These are phyloP conservation scores for Eruca vesicaria DNA, from an alignment of 441 rosid genomes.

Conservation along the genomic window DNA sequence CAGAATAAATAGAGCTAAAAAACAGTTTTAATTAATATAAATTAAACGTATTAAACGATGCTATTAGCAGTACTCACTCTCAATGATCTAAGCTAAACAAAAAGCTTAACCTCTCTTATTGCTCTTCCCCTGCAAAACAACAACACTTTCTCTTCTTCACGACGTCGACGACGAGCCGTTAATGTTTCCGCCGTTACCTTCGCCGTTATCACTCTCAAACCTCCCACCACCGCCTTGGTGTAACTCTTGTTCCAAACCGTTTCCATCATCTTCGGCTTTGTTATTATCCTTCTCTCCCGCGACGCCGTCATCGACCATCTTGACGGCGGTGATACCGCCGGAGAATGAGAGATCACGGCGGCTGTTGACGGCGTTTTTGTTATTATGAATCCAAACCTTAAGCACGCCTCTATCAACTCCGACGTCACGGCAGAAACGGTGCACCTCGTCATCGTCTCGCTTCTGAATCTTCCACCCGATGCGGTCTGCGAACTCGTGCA, in stretches of 20 bases:
- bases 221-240: constrained; percentile 30
- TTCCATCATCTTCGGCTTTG: not conserved
- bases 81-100: constrained; percentile 44
- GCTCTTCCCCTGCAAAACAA: constrained; percentile 36
- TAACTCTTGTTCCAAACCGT: not conserved
- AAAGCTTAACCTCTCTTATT: constrained; percentile 29
- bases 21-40: not conserved
- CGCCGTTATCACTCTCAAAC: constrained; percentile 43
- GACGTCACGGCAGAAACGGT: constrained; percentile 54
- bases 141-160: constrained; percentile 25
- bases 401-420: constrained; percentile 66
- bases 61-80: constrained; percentile 40
- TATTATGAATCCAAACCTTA: constrained; percentile 93
- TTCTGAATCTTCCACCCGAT: constrained; percentile 92
- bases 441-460: constrained; percentile 59
- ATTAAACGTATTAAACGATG: constrained; percentile 23
- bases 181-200: constrained; percentile 45
- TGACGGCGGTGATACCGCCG: not conserved
- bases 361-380: constrained; percentile 56
- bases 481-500: constrained; percentile 64
- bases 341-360: constrained; percentile 38
- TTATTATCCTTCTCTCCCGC: not conserved
- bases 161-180: constrained; percentile 78
- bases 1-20: not conserved
- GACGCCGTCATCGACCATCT: constrained; percentile 9